Evolutionary conservation across 2,329 filamentous ascomycete species (phyloP).

Genomic region (Scedosporium apiospermum): DNA sequence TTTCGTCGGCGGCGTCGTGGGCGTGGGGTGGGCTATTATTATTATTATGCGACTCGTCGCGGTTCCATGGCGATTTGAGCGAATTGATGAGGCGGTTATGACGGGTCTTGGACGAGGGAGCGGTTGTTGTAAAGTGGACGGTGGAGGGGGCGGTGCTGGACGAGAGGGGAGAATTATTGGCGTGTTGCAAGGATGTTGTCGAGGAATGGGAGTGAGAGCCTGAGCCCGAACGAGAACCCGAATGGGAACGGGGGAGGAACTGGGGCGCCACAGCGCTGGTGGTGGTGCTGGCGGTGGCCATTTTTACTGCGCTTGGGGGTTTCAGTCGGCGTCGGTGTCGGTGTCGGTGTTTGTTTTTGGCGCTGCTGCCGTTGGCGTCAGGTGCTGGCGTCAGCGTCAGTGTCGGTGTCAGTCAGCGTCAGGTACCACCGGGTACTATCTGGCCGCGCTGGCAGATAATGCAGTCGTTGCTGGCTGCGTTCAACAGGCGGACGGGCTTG

Average conservation of each 20-base stretch:
- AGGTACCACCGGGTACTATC: too few relatives aligned
- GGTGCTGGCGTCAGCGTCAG: too few relatives aligned
- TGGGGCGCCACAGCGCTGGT: neutral
- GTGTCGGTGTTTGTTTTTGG: neutral
- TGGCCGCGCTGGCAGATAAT: neutral
- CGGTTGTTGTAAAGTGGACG: slow-evolving; percentile 10
- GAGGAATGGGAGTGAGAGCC: neutral
- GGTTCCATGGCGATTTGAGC: slow-evolving; percentile 7
- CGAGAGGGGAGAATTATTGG: slow-evolving; percentile 5
- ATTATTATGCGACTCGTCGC: slow-evolving; percentile 7
- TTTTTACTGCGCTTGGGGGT: neutral
- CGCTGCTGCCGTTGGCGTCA: too few relatives aligned
- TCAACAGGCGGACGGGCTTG: neutral
- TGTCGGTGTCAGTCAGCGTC: too few relatives aligned
- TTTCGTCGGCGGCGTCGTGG: slow-evolving; percentile 17
- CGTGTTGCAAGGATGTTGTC: neutral
- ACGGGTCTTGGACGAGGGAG: slow-evolving; percentile 1
- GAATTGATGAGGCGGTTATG: slow-evolving; percentile 6
- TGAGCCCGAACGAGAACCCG: too few relatives aligned
- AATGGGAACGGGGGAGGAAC: neutral
- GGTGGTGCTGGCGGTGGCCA: neutral
- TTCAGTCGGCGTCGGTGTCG: too few relatives aligned
- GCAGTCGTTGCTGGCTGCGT: neutral
- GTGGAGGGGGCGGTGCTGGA: slow-evolving; percentile 6
- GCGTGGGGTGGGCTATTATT: neutral